These are phyloP conservation scores for Aureobasidium namibiae DNA, from an alignment of 2,329 filamentous ascomycete genomes.

Conservation along the genomic window DNA sequence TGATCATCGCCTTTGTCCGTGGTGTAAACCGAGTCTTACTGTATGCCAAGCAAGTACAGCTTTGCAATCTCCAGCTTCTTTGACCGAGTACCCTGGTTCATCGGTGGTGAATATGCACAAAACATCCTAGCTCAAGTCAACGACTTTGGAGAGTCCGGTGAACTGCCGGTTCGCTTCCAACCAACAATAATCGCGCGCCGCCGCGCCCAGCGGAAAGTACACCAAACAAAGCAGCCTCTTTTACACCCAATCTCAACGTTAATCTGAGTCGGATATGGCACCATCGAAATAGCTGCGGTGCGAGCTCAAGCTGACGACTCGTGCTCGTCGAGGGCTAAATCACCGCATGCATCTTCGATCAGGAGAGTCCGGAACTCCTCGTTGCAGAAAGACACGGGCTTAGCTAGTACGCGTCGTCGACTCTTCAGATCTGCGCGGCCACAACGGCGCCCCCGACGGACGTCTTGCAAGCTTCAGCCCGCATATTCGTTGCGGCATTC, in stretches of 20 bases:
- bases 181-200: constrained; percentile 1
- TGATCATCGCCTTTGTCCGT: not conserved
- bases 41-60: not conserved
- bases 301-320: not conserved
- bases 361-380: not conserved
- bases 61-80: not conserved
- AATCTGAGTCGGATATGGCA: not conserved
- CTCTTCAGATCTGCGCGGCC: not conserved
- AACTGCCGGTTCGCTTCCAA: constrained; percentile 8
- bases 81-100: not conserved
- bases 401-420: constrained; percentile 4
- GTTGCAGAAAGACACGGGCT: not conserved
- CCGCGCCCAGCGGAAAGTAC: not conserved
- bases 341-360: not conserved
- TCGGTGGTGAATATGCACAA: constrained; percentile 1
- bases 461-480: not conserved
- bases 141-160: not conserved
- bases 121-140: not conserved
- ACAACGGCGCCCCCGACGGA: not conserved
- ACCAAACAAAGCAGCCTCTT: not conserved
- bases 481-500: not conserved
- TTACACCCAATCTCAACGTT: not conserved
- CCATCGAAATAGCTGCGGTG: not conserved
- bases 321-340: not conserved
- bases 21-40: not conserved